Conservation (phyloP, 176 grass and related monocot species). For the Dendrocalamus sinicus region DNA sequence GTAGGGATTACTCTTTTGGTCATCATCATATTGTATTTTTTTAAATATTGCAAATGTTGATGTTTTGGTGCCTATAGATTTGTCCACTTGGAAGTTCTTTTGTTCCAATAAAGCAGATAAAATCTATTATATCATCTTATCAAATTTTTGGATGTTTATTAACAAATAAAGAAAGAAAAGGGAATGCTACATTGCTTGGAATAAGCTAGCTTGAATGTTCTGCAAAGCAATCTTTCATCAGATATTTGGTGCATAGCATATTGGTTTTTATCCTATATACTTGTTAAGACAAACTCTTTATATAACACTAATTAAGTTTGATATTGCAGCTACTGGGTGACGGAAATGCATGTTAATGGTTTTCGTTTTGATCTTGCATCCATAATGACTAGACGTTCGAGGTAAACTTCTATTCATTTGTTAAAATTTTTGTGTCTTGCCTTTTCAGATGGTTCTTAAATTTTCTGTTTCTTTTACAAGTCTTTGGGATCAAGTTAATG, state of each 20-base stretch:
- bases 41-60: not conserved
- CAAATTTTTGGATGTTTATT: not conserved
- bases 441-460: slow-evolving; percentile 30
- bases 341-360: slow-evolving; percentile 99
- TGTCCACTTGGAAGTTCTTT: slow-evolving; percentile 22
- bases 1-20: not conserved
- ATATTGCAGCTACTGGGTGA: slow-evolving; percentile 86
- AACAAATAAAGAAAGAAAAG: slow-evolving; percentile 2
- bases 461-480: slow-evolving; percentile 49
- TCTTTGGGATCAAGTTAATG: slow-evolving; percentile 88
- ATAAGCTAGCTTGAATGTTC: not conserved
- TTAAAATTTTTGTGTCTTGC: not conserved
- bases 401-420: slow-evolving; percentile 41
- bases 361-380: slow-evolving; percentile 96
- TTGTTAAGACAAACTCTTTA: slow-evolving; percentile 3
- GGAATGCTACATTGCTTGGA: not conserved
- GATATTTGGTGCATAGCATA: not conserved
- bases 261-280: slow-evolving; percentile 7
- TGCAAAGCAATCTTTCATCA: not conserved
- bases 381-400: slow-evolving; percentile 94
- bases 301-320: slow-evolving; percentile 24
- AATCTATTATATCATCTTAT: not conserved
- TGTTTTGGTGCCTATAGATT: slow-evolving; percentile 25
- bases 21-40: not conserved
- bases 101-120: not conserved